phyloP scores from a whole-genome alignment of 75 land plant genomes.

The Larix kaempferi region DNA sequence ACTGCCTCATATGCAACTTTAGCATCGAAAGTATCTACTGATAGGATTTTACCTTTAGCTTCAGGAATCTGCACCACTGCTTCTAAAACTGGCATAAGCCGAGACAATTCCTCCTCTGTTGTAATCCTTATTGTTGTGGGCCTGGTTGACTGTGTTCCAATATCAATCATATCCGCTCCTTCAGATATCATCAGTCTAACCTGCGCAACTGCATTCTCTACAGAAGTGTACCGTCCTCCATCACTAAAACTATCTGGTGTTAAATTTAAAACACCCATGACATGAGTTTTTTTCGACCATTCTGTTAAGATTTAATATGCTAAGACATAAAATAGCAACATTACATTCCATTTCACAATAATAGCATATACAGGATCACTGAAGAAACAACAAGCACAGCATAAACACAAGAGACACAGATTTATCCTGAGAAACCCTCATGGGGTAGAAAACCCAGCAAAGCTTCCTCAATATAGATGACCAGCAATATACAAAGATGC shows the following conservation, averaged over 20 bases:
- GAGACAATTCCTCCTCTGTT: constrained; percentile 67
- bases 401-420: too few relatives aligned
- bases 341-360: too few relatives aligned
- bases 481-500: too few relatives aligned
- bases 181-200: constrained; percentile 55
- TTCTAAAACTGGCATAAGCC: constrained; percentile 73
- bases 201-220: constrained; percentile 69
- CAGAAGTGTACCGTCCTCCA: constrained; percentile 72
- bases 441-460: too few relatives aligned
- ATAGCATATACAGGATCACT: too few relatives aligned
- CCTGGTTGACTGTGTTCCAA: constrained; percentile 94
- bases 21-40: constrained; percentile 87
- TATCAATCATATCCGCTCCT: constrained; percentile 93
- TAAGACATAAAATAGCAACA: too few relatives aligned
- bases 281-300: constrained; percentile 69
- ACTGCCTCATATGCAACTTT: constrained; percentile 84
- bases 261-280: constrained; percentile 92
- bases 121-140: constrained; percentile 69
- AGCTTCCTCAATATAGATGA: too few relatives aligned
- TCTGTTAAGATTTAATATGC: too few relatives aligned
- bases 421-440: too few relatives aligned
- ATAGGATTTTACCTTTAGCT: constrained; percentile 57
- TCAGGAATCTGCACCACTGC: constrained; percentile 56
- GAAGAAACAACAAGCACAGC: too few relatives aligned
- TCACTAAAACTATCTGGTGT: constrained; percentile 99